Conservation (phyloP, 441 rosid genomes). For the Breynia disticha region DNA sequence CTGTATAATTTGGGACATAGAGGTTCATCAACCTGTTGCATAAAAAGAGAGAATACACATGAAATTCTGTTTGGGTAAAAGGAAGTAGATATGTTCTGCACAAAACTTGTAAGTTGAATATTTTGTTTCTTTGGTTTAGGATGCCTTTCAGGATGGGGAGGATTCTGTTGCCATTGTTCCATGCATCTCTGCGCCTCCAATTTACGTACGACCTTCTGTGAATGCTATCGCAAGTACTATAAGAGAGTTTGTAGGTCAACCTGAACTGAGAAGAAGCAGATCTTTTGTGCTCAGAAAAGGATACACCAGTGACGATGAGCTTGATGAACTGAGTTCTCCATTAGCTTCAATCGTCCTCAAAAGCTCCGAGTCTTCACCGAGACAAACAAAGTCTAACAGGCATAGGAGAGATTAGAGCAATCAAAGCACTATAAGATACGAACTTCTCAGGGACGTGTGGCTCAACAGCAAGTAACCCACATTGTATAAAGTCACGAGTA, state of each 20-base stretch:
- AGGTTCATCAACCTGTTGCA: too few species aligned
- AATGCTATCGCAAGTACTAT: slow-evolving; percentile 38
- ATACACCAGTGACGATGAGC: slow-evolving; percentile 76
- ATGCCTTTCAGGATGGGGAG: slow-evolving; percentile 28
- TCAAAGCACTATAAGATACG: slow-evolving; percentile 52
- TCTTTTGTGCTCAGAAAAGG: slow-evolving; percentile 54
- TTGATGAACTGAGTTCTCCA: slow-evolving; percentile 69
- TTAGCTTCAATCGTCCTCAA: slow-evolving; percentile 40
- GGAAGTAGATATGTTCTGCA: not conserved
- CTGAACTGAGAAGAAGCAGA: slow-evolving; percentile 33
- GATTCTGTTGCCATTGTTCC: slow-evolving; percentile 43
- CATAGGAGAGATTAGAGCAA: slow-evolving; percentile 37
- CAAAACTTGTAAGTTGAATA: slow-evolving; percentile 7
- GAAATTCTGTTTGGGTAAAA: not conserved
- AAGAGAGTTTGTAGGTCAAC: slow-evolving; percentile 39
- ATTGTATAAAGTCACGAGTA: slow-evolving; percentile 1
- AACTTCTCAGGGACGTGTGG: slow-evolving; percentile 73
- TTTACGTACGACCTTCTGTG: slow-evolving; percentile 51
- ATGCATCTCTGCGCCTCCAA: slow-evolving; percentile 41
- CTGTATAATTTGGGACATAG: too few species aligned
- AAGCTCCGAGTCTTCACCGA: slow-evolving; percentile 26
- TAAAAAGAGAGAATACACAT: too few species aligned
- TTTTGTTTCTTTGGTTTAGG: slow-evolving; percentile 25
- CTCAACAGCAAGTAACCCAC: slow-evolving; percentile 25
- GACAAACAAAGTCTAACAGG: slow-evolving; percentile 32